These are phyloP conservation scores for Ceratobasidium sp. DNA, from an alignment of 1,284 basidiomycete species.

Conservation along the genomic window DNA sequence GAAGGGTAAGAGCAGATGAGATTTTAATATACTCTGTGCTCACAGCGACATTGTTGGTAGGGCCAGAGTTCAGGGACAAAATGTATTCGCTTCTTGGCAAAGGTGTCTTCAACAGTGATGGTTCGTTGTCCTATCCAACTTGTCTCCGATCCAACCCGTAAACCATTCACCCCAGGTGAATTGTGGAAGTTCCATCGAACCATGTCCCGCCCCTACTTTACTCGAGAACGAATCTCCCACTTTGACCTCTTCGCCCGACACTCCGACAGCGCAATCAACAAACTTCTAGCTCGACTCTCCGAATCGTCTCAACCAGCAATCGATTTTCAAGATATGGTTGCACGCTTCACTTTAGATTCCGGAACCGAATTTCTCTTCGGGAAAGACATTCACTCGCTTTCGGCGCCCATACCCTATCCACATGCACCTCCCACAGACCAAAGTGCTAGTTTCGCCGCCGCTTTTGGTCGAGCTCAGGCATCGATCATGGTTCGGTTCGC, in stretches of 20 bases:
- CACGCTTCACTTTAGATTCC: constrained; percentile 41
- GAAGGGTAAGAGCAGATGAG: constrained; percentile 23
- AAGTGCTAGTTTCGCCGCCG: constrained; percentile 28
- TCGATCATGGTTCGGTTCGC: background rate
- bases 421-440: background rate
- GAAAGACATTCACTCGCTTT: constrained; percentile 32
- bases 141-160: too few relatives aligned
- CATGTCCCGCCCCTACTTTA: constrained; percentile 49
- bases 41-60: background rate
- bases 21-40: too few relatives aligned
- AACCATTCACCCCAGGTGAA: constrained; percentile 3
- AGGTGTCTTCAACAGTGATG: constrained; percentile 42
- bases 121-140: background rate
- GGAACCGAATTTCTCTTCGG: constrained; percentile 44
- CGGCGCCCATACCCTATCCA: constrained; percentile 36
- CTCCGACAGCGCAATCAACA: constrained; percentile 42
- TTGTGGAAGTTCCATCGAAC: constrained; percentile 46
- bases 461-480: constrained; percentile 35
- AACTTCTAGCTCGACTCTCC: constrained; percentile 24
- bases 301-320: background rate
- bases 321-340: constrained; percentile 36
- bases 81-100: constrained; percentile 29
- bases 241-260: constrained; percentile 47
- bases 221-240: constrained; percentile 48
- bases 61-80: background rate